phyloP scores from a whole-genome alignment of 2,329 filamentous ascomycete genomes.

The Thelonectria discophora region DNA sequence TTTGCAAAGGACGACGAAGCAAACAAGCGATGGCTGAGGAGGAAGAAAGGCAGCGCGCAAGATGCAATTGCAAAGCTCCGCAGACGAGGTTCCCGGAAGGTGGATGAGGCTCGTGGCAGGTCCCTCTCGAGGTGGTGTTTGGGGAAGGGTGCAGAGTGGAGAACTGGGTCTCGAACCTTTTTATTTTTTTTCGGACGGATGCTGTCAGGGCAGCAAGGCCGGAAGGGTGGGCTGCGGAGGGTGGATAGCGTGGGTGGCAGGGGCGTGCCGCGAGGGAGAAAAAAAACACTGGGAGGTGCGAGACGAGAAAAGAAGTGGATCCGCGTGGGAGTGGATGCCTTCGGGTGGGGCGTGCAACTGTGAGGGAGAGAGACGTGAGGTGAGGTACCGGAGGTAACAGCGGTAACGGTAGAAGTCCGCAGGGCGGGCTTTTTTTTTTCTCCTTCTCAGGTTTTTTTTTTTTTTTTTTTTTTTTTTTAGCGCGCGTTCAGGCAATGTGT shows the following conservation, averaged over 20 bases:
- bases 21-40: slow-evolving; percentile 36
- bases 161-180: slow-evolving; percentile 56
- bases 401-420: slow-evolving; percentile 22
- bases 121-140: slow-evolving; percentile 55
- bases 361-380: slow-evolving; percentile 30
- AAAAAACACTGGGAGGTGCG: slow-evolving; percentile 32
- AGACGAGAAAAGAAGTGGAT: slow-evolving; percentile 38
- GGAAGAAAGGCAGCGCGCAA: slow-evolving; percentile 33
- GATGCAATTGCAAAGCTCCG: slow-evolving; percentile 41
- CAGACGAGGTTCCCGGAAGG: slow-evolving; percentile 47
- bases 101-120: slow-evolving; percentile 53
- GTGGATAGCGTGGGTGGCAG: slow-evolving; percentile 34
- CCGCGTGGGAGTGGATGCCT: slow-evolving; percentile 29
- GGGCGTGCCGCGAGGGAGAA: slow-evolving; percentile 29
- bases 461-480: slow-evolving; percentile 12
- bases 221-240: slow-evolving; percentile 42
- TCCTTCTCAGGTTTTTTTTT: slow-evolving; percentile 1
- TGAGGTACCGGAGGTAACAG: slow-evolving; percentile 22
- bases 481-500: slow-evolving; percentile 21
- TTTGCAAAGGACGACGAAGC: slow-evolving; percentile 26
- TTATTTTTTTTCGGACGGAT: slow-evolving; percentile 49
- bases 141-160: slow-evolving; percentile 58
- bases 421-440: slow-evolving; percentile 22
- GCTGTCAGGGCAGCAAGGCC: slow-evolving; percentile 43
- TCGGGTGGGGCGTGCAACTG: slow-evolving; percentile 31